Percentiles rank a stretch among this genome's conserved stretches.
These are phyloP conservation scores for Terfezia boudieri DNA, from an alignment of 495 filamentous ascomycete genomes.

Conservation along the genomic window DNA sequence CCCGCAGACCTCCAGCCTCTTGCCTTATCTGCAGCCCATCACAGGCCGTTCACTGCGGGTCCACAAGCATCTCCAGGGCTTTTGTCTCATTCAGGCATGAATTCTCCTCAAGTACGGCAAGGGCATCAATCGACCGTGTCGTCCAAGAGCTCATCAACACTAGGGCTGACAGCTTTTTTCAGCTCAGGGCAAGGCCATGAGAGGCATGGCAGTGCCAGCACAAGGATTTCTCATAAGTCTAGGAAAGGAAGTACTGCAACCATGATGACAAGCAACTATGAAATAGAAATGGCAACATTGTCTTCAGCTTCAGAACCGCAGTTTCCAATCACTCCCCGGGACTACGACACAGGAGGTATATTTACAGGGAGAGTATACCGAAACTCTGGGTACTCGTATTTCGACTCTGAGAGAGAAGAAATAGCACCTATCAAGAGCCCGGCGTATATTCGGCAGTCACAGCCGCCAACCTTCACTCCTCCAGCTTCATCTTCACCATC, in stretches of 20 bases:
- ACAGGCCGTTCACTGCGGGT: no score
- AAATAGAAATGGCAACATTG: background rate
- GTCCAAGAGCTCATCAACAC: background rate
- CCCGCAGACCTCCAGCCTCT: no score
- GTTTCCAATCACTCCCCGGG: background rate
- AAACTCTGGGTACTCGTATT: background rate
- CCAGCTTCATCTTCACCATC: no score
- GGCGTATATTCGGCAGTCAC: no score
- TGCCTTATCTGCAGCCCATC: no score
- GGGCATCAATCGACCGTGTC: background rate
- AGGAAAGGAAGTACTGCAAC: background rate
- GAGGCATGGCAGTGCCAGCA: background rate
- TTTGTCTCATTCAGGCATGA: no score
- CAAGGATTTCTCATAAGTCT: background rate
- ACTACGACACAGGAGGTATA: background rate
- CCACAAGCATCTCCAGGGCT: no score
- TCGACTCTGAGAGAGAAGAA: background rate
- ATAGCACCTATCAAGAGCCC: no score
- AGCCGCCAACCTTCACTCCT: no score
- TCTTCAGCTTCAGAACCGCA: background rate
- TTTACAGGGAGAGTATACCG: no score
- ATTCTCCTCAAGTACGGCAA: no score
- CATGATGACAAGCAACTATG: background rate
- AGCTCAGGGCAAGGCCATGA: background rate
- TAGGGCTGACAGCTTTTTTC: background rate